phyloP scores from a whole-genome alignment of 2,329 filamentous ascomycete species.

The Clarireedia sp. region DNA sequence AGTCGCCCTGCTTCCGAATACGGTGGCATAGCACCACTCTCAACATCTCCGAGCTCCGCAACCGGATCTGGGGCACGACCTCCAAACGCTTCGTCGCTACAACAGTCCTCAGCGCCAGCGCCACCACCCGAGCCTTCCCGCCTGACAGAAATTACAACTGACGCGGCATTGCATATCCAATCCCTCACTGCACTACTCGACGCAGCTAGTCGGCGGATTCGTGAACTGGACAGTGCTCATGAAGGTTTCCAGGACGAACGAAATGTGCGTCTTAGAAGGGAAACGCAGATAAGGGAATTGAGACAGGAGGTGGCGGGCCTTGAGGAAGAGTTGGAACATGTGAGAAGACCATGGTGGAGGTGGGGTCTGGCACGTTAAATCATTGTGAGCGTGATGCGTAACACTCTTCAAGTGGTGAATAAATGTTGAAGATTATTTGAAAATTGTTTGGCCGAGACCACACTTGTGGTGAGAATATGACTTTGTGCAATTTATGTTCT shows the following conservation, averaged over 20 bases:
- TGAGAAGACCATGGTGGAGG: neutral
- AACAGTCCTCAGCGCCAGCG: too few species aligned
- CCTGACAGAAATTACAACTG: neutral
- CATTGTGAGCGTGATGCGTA: too few species aligned
- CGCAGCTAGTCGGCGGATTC: neutral
- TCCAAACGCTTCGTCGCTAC: neutral
- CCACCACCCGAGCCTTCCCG: neutral
- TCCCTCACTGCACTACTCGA: neutral
- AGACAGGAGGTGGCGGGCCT: neutral
- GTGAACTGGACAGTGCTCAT: neutral
- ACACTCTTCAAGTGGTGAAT: too few species aligned
- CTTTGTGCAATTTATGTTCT: too few species aligned
- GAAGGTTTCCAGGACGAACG: neutral
- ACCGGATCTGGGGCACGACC: neutral
- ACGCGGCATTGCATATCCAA: slow-evolving; percentile 3
- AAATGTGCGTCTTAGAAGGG: neutral
- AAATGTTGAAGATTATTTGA: too few species aligned
- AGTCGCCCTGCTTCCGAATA: too few species aligned
- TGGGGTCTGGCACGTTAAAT: too few species aligned
- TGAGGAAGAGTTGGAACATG: neutral
- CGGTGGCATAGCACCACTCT: too few species aligned
- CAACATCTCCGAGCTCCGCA: neutral
- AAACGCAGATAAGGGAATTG: neutral
- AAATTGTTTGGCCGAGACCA: too few species aligned
- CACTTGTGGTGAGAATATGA: too few species aligned